phyloP scores from a whole-genome alignment of 331 rosid species.

The Stylosanthes scabra region DNA sequence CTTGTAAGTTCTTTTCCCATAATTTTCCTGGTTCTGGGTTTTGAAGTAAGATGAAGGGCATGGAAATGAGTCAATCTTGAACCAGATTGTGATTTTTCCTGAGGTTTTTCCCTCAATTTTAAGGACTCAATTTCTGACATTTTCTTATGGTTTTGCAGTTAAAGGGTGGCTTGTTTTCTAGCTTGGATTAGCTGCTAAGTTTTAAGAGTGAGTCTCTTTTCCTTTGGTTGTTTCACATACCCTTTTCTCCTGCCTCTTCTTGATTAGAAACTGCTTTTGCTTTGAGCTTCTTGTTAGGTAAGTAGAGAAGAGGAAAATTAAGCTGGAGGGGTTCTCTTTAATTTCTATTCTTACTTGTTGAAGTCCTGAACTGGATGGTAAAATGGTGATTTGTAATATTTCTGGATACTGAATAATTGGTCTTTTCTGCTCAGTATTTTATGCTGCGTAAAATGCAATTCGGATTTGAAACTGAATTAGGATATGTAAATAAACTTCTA shows the following conservation, averaged over 20 bases:
- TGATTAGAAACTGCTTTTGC: no score
- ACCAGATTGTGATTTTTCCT: no score
- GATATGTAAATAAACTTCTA: neutral
- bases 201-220: neutral
- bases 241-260: neutral
- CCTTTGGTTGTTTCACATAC: neutral
- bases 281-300: neutral
- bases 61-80: no score
- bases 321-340: neutral
- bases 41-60: neutral
- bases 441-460: neutral
- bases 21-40: no score
- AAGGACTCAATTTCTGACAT: neutral
- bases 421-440: neutral
- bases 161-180: neutral
- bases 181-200: neutral
- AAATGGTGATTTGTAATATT: neutral
- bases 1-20: no score
- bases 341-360: neutral
- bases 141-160: slow-evolving; percentile 1
- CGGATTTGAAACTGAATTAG: neutral
- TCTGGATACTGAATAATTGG: neutral
- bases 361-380: neutral
- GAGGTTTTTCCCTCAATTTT: neutral
- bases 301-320: neutral